Evolutionary conservation across 169 alveolate species (phyloP), one percentile per base, ranked within the genome.

Genomic region (Theileria sp.): DNA sequence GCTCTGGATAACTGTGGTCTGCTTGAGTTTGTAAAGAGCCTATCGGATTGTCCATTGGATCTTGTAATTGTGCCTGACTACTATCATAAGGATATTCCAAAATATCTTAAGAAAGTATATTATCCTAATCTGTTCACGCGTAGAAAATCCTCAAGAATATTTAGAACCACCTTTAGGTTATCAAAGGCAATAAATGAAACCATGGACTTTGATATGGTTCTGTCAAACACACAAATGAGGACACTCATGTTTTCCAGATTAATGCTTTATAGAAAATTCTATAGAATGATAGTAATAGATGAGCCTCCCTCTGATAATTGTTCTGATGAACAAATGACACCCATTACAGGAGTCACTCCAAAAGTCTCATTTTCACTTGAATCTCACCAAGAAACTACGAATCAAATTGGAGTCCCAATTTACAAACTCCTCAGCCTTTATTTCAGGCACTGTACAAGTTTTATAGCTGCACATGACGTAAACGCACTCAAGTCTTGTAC

Each of bases 291-390:
- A 19, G 77, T 93, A 69, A 75, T 93, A 21, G 96, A 93, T 75
- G 96, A 93, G 79, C 95, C 95, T 23, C 96, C 96, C 8, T 75
- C 88, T 26, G 88, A 82, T 30, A 82, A 82, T 30, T 75, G 86
- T 49, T 50, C 54, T 17, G 66, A 21, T 23, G 58, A 23, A 28
- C 54, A 6, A 25, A 44, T 44, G 54, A 58, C 49, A 15, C 32
- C 58, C 10, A 32, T 34, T 49, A 9, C 36, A 19, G 54, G 62
- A 19, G 76, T 25, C 19, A 21, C 65, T 12, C 62, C 76, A 30
- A 49, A n/a, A 19, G 12, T 10, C 25, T 21, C 34, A 9, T 17
- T 62, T 4, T 25, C 76, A 17, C 25, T 54, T 21, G 71, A n/a
- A 28, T 9, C 23, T 13, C 64, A 17, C 1, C 58, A 71, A n/a